These are phyloP conservation scores for Trichosporon faecale DNA, from an alignment of 1,284 basidiomycete genomes.

Conservation along the genomic window DNA sequence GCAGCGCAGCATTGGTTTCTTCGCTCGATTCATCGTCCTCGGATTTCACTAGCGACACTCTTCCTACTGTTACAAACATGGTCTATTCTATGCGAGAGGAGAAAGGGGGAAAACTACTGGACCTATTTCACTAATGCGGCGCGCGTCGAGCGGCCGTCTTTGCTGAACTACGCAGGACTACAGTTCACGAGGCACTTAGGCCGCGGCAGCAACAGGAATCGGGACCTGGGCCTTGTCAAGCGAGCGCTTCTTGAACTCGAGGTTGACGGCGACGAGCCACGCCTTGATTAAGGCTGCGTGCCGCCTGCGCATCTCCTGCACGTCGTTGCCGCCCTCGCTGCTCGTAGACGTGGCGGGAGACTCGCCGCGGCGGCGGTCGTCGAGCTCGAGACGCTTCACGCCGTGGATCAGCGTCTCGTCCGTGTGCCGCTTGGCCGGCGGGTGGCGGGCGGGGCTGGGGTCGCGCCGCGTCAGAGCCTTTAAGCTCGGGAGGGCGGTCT, in stretches of 20 bases:
- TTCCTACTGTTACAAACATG: too few species aligned
- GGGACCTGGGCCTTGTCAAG: slow-evolving; percentile 20
- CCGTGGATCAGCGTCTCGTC: slow-evolving; percentile 46
- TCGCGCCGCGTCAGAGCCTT: slow-evolving; percentile 16
- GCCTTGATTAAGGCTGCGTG: slow-evolving; percentile 45
- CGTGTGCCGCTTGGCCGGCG: slow-evolving; percentile 46
- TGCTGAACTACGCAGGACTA: not conserved
- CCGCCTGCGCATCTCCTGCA: slow-evolving; percentile 31
- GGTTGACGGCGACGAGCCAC: slow-evolving; percentile 49
- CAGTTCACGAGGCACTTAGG: too few species aligned
- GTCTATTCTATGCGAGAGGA: too few species aligned
- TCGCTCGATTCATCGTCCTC: not conserved
- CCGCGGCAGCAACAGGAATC: slow-evolving; percentile 1
- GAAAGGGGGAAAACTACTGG: too few species aligned
- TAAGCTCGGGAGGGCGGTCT: slow-evolving; percentile 19
- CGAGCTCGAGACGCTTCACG: slow-evolving; percentile 49
- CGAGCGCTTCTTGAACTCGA: slow-evolving; percentile 37
- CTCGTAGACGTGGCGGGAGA: slow-evolving; percentile 14
- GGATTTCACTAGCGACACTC: too few species aligned
- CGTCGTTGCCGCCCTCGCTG: not conserved
- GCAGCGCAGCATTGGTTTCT: too few species aligned
- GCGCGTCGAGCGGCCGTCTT: not conserved
- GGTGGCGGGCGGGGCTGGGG: slow-evolving; percentile 27
- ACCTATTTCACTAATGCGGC: too few species aligned
- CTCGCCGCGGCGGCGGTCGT: slow-evolving; percentile 24